phyloP scores from a whole-genome alignment of 2,329 filamentous ascomycete species.

The Laburnicola sp. region DNA sequence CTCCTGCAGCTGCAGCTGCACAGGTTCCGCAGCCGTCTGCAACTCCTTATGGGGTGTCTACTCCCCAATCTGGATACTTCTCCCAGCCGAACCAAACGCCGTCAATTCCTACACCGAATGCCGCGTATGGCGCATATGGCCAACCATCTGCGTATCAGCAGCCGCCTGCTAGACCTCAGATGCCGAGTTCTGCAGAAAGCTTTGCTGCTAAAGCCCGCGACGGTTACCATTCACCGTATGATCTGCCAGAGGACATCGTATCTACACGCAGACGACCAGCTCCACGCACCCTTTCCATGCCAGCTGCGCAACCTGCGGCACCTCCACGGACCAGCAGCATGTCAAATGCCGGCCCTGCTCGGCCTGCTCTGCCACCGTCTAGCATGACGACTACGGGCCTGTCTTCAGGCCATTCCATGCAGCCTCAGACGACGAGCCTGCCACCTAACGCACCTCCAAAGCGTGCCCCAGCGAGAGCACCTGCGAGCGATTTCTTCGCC shows the following conservation, averaged over 20 bases:
- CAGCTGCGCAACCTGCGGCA: conserved; percentile 48
- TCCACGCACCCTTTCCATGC: conserved; percentile 29
- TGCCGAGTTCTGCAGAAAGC: conserved; percentile 64
- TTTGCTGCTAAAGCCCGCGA: conserved; percentile 90
- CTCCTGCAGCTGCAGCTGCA: conserved; percentile 39
- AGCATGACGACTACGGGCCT: conserved; percentile 40
- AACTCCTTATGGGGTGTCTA: conserved; percentile 56
- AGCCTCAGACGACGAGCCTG: conserved; percentile 35
- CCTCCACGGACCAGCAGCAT: conserved; percentile 67
- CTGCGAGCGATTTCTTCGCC: conserved; percentile 51
- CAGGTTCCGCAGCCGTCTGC: conserved; percentile 31
- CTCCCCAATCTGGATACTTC: conserved; percentile 54
- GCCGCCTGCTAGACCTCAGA: conserved; percentile 52
- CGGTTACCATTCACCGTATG: conserved; percentile 92
- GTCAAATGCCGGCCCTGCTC: conserved; percentile 23
- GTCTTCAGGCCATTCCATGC: conserved; percentile 47
- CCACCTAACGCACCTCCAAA: conserved; percentile 28
- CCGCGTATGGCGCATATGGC: conserved; percentile 36
- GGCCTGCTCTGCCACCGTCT: conserved; percentile 29
- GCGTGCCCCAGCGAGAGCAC: conserved; percentile 31
- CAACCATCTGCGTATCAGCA: conserved; percentile 32
- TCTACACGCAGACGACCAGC: conserved; percentile 64
- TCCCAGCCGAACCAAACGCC: conserved; percentile 40
- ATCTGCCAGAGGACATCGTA: conserved; percentile 86
- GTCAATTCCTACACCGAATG: conserved; percentile 21